Conservation (phyloP, 2,329 filamentous ascomycete species). For the Xylariales sp. region DNA sequence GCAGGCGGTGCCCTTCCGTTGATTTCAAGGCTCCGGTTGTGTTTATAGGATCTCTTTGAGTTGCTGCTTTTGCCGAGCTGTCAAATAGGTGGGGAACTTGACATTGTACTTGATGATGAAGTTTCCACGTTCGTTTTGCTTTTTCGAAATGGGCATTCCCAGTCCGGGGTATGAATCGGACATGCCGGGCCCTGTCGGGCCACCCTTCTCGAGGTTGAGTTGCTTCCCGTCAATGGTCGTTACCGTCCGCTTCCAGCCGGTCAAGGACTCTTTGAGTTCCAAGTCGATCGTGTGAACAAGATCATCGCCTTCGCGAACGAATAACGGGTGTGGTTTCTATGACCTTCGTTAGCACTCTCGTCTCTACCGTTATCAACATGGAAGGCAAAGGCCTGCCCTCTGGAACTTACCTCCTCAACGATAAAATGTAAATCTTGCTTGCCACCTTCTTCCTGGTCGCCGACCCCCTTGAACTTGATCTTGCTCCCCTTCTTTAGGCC, state of each 20-base stretch:
- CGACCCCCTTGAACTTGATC: slow-evolving; percentile 98
- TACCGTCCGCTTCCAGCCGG: slow-evolving; percentile 92
- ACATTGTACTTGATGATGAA: slow-evolving; percentile 92
- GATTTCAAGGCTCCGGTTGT: neutral
- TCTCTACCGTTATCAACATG: neutral
- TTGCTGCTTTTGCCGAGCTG: slow-evolving; percentile 79
- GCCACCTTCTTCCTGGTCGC: slow-evolving; percentile 95
- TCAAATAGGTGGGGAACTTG: slow-evolving; percentile 86
- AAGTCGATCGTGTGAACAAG: slow-evolving; percentile 82
- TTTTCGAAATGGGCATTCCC: slow-evolving; percentile 97
- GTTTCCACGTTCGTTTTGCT: slow-evolving; percentile 84
- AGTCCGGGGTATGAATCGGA: slow-evolving; percentile 83
- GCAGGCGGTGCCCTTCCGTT: slow-evolving; percentile 2
- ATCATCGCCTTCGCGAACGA: slow-evolving; percentile 89
- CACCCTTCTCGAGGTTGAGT: slow-evolving; percentile 80
- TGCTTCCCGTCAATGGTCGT: slow-evolving; percentile 93
- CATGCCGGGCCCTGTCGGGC: slow-evolving; percentile 86
- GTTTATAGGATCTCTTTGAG: slow-evolving; percentile 80
- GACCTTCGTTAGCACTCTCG: slow-evolving; percentile 54
- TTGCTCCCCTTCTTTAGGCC: slow-evolving; percentile 97
- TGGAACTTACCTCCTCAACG: slow-evolving; percentile 81
- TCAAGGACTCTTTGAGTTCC: slow-evolving; percentile 91
- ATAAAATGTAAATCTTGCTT: slow-evolving; percentile 97
- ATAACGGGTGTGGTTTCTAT: slow-evolving; percentile 87
- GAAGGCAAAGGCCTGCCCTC: neutral